A percentile compares a stretch with the other conserved stretches of the same genome.
Conservation (phyloP, 345 rosid genomes). For the Mercurialis annua region DNA sequence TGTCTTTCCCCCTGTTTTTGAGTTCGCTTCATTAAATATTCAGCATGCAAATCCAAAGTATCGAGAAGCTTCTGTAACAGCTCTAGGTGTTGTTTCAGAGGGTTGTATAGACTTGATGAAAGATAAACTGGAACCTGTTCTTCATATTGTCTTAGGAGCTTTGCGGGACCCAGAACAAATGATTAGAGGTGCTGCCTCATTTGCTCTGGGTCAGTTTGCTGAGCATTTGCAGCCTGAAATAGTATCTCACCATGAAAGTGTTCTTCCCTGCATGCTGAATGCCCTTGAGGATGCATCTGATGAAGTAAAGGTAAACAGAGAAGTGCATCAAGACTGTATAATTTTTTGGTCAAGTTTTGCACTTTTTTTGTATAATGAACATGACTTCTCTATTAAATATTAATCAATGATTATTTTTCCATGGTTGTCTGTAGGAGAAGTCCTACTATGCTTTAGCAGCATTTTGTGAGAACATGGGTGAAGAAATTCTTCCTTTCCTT, state of each 20-base stretch:
- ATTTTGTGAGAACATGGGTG: constrained; percentile 98
- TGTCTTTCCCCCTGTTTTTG: constrained; percentile 69
- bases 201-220: constrained; percentile 96
- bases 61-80: constrained; percentile 95
- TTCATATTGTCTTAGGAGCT: constrained; percentile 73
- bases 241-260: constrained; percentile 66
- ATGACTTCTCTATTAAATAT: not conserved
- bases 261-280: constrained; percentile 87
- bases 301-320: constrained; percentile 81
- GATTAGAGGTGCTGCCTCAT: constrained; percentile 99
- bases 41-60: constrained; percentile 71
- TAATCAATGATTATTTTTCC: constrained; percentile 10
- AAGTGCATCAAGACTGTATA: constrained; percentile 4
- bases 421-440: constrained; percentile 59
- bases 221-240: constrained; percentile 99
- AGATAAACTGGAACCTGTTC: constrained; percentile 78
- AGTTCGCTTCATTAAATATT: constrained; percentile 79
- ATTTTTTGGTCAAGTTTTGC: constrained; percentile 4
- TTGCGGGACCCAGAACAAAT: constrained; percentile 89
- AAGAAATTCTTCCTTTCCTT: constrained; percentile 85
- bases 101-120: constrained; percentile 86
- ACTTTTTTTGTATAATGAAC: constrained; percentile 3
- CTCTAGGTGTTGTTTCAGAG: constrained; percentile 91
- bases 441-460: constrained; percentile 98
- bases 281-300: constrained; percentile 93